Conservation (phyloP, 177 flowering plant species). For the Telopea speciosissima region DNA sequence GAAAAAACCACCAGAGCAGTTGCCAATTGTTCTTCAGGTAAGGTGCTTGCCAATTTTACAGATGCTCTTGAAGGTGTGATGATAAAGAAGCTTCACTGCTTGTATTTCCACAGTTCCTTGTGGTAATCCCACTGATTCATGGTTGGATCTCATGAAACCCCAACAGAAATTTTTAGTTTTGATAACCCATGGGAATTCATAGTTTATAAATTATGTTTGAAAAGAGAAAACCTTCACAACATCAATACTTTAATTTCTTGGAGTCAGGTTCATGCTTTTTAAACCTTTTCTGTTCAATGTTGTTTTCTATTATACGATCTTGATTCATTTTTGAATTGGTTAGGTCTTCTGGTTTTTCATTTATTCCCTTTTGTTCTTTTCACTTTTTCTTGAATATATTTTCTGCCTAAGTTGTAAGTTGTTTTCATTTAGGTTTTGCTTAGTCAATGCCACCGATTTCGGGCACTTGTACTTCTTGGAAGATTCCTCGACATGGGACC, state of each 20-base stretch:
- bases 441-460: constrained; percentile 90
- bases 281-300: background rate
- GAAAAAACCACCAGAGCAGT: constrained; percentile 95
- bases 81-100: background rate
- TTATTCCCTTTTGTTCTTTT: background rate
- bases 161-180: too few relatives aligned
- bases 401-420: background rate
- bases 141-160: background rate
- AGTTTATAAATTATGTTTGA: too few relatives aligned
- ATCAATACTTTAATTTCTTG: background rate
- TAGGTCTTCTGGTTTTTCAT: background rate
- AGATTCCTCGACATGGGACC: constrained; percentile 97
- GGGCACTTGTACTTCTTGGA: constrained; percentile 92
- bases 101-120: background rate
- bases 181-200: too few relatives aligned
- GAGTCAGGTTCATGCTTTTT: background rate
- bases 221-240: background rate
- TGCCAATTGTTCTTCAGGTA: constrained; percentile 98
- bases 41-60: constrained; percentile 1
- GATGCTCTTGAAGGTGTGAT: background rate
- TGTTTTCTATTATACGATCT: background rate
- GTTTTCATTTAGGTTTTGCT: constrained; percentile 65
- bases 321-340: background rate
- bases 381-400: background rate
- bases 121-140: background rate